phyloP scores from a whole-genome alignment of 805 yeast species.

The Starmerella sp. region DNA sequence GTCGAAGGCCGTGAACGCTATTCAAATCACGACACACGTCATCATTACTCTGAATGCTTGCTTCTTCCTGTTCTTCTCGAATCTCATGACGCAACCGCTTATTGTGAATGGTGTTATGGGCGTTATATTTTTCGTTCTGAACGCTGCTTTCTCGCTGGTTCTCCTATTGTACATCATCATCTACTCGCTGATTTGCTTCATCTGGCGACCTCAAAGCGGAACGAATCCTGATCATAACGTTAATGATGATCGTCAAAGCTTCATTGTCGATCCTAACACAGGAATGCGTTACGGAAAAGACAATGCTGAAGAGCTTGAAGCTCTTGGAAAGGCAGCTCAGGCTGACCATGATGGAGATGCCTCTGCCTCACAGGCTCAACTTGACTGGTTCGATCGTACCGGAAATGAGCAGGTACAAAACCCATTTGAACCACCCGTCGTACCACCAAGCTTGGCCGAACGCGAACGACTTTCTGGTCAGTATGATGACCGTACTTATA shows the following conservation, averaged over 20 bases:
- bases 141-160: slow-evolving; percentile 77
- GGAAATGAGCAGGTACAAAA: slow-evolving; percentile 5
- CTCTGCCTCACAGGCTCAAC: slow-evolving; percentile 25
- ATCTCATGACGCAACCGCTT: slow-evolving; percentile 68
- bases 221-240: slow-evolving; percentile 76
- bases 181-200: slow-evolving; percentile 40
- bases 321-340: slow-evolving; percentile 71
- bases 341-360: slow-evolving; percentile 46
- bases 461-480: slow-evolving; percentile 4
- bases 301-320: slow-evolving; percentile 39
- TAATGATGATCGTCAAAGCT: slow-evolving; percentile 82
- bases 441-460: slow-evolving; percentile 8
- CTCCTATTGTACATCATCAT: slow-evolving; percentile 60
- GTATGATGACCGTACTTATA: slow-evolving; percentile 10
- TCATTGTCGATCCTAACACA: slow-evolving; percentile 32
- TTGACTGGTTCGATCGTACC: slow-evolving; percentile 21
- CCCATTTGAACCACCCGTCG: slow-evolving; percentile 18
- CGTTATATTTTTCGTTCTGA: slow-evolving; percentile 75
- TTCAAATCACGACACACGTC: slow-evolving; percentile 60
- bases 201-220: slow-evolving; percentile 68
- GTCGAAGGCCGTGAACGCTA: slow-evolving; percentile 69
- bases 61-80: slow-evolving; percentile 75
- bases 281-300: slow-evolving; percentile 5
- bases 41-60: slow-evolving; percentile 71
- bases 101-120: slow-evolving; percentile 81